Evolutionary conservation across 202 grass and related monocot genomes (phyloP).

Genomic region (Panicum hallii): DNA sequence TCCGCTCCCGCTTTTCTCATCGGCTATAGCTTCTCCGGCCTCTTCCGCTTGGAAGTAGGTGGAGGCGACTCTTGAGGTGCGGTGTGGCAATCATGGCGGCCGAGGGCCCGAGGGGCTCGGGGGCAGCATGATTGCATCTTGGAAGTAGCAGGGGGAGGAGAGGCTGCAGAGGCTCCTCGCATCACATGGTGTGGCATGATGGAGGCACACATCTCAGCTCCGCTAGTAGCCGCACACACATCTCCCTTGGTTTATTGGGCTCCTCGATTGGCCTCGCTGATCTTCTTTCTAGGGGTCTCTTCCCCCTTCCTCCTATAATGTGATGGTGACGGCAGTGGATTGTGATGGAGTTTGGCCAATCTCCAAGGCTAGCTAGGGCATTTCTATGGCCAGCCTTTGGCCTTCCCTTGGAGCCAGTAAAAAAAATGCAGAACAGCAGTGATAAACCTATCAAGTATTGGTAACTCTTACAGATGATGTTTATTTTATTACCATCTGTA

Average conservation of each 20-base stretch:
- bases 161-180: constrained; percentile 36
- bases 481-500: not conserved
- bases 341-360: constrained; percentile 35
- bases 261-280: constrained; percentile 27
- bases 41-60: constrained; percentile 56
- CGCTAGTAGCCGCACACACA: constrained; percentile 54
- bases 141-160: constrained; percentile 52
- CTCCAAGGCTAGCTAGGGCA: constrained; percentile 44
- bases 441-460: not conserved
- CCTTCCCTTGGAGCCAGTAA: constrained; percentile 2
- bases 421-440: constrained; percentile 17
- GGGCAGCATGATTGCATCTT: constrained; percentile 69
- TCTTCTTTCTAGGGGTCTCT: constrained; percentile 57
- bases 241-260: constrained; percentile 48
- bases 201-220: constrained; percentile 38
- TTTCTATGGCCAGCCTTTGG: constrained; percentile 39
- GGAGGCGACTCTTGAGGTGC: constrained; percentile 40
- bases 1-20: constrained; percentile 35
- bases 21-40: constrained; percentile 41
- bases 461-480: not conserved
- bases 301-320: not conserved
- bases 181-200: constrained; percentile 67
- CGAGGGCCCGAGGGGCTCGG: constrained; percentile 54
- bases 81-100: constrained; percentile 55
- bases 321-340: constrained; percentile 50